A percentile compares a stretch with the other conserved stretches of the same genome.
Conservation (phyloP, 225 moss, liverwort and hornwort species). For the Neckera pumila region DNA sequence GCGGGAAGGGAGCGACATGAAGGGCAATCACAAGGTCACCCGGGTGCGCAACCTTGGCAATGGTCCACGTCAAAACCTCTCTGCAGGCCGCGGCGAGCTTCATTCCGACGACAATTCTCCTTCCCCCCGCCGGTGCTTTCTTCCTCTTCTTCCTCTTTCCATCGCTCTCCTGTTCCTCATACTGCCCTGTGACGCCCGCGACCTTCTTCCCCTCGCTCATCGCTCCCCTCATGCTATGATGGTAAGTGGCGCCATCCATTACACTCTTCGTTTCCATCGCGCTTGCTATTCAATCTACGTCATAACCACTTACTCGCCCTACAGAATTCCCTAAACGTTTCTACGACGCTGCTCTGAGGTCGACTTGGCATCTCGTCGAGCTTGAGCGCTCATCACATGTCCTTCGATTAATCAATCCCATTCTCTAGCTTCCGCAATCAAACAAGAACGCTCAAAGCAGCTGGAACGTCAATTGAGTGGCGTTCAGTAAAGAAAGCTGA, state of each 20-base stretch:
- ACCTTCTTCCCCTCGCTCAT: constrained; percentile 24
- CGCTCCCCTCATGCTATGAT: constrained; percentile 17
- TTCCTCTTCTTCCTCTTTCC: constrained; percentile 42
- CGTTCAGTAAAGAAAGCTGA: neutral
- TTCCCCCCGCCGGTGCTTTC: constrained; percentile 12
- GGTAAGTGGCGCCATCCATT: constrained; percentile 7
- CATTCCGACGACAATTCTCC: constrained; percentile 51
- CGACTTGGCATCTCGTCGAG: neutral
- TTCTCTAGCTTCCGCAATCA: neutral
- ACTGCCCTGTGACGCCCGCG: constrained; percentile 6
- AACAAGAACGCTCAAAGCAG: neutral
- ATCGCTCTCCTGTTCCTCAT: constrained; percentile 24
- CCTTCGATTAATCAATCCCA: neutral
- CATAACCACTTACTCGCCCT: neutral
- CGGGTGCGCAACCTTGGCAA: constrained; percentile 51
- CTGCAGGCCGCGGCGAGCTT: constrained; percentile 41
- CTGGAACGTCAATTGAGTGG: neutral
- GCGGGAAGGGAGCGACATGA: constrained; percentile 25
- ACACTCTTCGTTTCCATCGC: constrained; percentile 20
- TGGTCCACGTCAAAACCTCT: constrained; percentile 54
- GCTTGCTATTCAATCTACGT: neutral
- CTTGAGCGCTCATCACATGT: neutral
- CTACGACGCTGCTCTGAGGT: neutral
- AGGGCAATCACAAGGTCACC: constrained; percentile 57
- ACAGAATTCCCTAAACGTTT: neutral